A percentile compares a stretch with the other conserved stretches of the same genome.
phyloP scores from a whole-genome alignment of 2,329 filamentous ascomycete species.

The Trichoderma gracile region DNA sequence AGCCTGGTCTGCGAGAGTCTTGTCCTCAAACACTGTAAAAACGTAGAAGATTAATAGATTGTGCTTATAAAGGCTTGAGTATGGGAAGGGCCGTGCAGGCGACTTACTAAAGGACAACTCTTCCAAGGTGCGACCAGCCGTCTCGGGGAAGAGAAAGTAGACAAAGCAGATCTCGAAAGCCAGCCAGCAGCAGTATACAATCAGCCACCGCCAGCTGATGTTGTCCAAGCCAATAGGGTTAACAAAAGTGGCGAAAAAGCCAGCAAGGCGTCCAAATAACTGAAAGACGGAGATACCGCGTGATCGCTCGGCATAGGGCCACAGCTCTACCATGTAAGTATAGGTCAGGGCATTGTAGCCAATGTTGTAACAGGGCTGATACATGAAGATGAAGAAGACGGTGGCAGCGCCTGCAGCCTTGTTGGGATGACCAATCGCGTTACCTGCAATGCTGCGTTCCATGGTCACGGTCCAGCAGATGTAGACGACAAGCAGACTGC shows the following conservation, averaged over 20 bases:
- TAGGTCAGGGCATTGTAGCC: conserved; percentile 13
- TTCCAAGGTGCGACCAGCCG: conserved; percentile 12
- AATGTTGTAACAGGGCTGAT: conserved; percentile 15
- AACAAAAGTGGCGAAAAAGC: conserved; percentile 11
- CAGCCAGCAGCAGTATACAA: conserved; percentile 14
- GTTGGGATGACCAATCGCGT: neutral
- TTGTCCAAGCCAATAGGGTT: conserved; percentile 9
- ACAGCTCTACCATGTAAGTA: conserved; percentile 4
- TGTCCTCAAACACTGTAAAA: conserved; percentile 5
- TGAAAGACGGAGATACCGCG: conserved; percentile 6
- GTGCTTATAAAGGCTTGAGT: neutral
- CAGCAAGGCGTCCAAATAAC: conserved; percentile 2
- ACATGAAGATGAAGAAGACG: conserved; percentile 10
- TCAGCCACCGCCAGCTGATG: conserved; percentile 15
- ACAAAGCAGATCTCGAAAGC: conserved; percentile 8
- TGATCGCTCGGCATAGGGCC: conserved; percentile 6
- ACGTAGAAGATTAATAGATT: neutral
- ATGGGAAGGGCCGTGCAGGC: neutral
- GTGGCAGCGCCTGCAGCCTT: conserved; percentile 11
- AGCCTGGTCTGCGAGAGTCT: neutral
- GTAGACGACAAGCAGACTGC: conserved; percentile 11
- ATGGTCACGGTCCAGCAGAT: conserved; percentile 15
- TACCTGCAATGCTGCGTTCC: conserved; percentile 1
- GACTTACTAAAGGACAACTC: conserved; percentile 5
- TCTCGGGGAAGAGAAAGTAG: conserved; percentile 11